These are phyloP conservation scores for Cytospora piceicola DNA, from an alignment of 2,329 filamentous ascomycete genomes.

Conservation along the genomic window DNA sequence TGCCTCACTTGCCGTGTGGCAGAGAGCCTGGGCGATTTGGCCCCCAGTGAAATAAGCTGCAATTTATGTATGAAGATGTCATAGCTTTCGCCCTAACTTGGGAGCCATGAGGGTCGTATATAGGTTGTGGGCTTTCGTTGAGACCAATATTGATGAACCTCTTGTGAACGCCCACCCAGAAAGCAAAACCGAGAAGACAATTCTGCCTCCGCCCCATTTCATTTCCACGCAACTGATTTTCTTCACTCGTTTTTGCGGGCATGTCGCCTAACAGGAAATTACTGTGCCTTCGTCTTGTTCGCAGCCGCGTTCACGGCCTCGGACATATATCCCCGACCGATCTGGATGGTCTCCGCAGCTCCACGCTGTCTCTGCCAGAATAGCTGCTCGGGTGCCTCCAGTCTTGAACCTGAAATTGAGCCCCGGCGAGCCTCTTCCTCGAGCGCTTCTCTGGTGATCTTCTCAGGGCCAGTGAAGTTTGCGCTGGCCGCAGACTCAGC, in stretches of 20 bases:
- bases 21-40: too few relatives aligned
- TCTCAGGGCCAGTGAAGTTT: slow-evolving; percentile 57
- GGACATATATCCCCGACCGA: slow-evolving; percentile 60
- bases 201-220: neutral
- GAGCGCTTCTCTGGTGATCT: slow-evolving; percentile 66
- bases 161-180: neutral
- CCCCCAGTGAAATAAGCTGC: too few relatives aligned
- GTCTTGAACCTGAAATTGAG: slow-evolving; percentile 53
- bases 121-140: neutral
- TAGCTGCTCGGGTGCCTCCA: slow-evolving; percentile 56
- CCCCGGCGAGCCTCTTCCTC: slow-evolving; percentile 64
- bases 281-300: slow-evolving; percentile 30
- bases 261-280: neutral
- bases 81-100: too few relatives aligned
- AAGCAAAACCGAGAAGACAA: neutral
- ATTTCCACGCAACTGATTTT: neutral
- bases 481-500: slow-evolving; percentile 53
- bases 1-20: too few relatives aligned
- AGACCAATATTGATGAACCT: neutral
- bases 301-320: slow-evolving; percentile 38
- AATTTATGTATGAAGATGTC: too few relatives aligned
- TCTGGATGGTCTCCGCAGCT: slow-evolving; percentile 59
- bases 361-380: slow-evolving; percentile 67
- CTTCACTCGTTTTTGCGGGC: neutral
- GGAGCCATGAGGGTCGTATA: neutral